These are phyloP conservation scores for Trichoderma virens DNA, from an alignment of 495 filamentous ascomycete genomes.

Conservation along the genomic window DNA sequence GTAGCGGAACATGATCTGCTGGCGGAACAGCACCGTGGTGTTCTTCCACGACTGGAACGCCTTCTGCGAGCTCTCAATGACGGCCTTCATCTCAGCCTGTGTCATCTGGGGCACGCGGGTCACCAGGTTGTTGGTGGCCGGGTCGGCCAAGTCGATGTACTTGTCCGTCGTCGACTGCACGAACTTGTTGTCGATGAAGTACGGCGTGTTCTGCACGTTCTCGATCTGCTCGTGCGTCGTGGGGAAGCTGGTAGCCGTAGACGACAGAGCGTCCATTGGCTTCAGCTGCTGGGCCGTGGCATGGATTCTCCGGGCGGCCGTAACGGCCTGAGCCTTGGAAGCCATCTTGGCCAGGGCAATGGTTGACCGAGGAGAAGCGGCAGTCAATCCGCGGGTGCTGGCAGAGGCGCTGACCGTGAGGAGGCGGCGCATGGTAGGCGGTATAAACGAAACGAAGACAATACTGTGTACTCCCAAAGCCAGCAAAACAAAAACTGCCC, in stretches of 20 bases:
- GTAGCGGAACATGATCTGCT: conserved; percentile 98
- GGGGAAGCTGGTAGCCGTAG: conserved; percentile 63
- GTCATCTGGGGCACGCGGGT: conserved; percentile 97
- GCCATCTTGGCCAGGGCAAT: conserved; percentile 25
- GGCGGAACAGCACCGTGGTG: conserved; percentile 74
- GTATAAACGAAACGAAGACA: too few species aligned
- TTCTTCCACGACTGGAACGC: conserved; percentile 84
- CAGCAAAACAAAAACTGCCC: too few species aligned
- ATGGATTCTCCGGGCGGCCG: conserved; percentile 43
- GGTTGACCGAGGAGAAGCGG: not conserved
- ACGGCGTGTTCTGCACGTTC: conserved; percentile 70
- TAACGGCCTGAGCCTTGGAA: conserved; percentile 20
- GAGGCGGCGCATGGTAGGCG: conserved; percentile 7
- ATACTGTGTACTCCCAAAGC: too few species aligned
- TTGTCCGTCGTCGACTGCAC: conserved; percentile 61
- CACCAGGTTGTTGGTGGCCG: conserved; percentile 95
- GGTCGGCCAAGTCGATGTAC: conserved; percentile 92
- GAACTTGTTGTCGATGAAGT: conserved; percentile 91
- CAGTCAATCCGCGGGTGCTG: not conserved
- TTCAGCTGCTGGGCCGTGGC: conserved; percentile 53
- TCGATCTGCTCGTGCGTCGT: conserved; percentile 74
- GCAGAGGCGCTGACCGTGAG: conserved; percentile 6
- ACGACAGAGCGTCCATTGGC: conserved; percentile 43
- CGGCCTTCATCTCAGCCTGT: conserved; percentile 78
- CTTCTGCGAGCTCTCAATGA: conserved; percentile 78